Evolutionary conservation across 1,139 yeast species (phyloP).

Genomic region (Candida labiduridarum): DNA sequence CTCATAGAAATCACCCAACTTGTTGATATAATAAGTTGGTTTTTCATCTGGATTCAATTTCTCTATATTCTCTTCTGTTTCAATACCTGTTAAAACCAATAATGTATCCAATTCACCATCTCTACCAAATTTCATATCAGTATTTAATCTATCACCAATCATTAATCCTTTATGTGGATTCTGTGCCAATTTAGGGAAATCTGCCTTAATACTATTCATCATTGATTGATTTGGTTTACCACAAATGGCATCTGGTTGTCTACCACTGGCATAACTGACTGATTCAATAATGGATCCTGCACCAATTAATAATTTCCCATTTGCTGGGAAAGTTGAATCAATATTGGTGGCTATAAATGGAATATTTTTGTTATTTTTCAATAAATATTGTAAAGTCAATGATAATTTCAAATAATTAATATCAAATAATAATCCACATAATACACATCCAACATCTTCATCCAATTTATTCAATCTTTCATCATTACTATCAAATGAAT

Average conservation of each 20-base stretch:
- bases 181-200: constrained; percentile 33
- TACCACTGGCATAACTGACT: constrained; percentile 64
- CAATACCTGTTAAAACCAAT: constrained; percentile 89
- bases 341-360: constrained; percentile 93
- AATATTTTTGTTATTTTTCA: constrained; percentile 58
- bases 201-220: constrained; percentile 24
- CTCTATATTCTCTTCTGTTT: constrained; percentile 62
- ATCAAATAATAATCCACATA: constrained; percentile 80
- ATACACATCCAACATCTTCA: constrained; percentile 78
- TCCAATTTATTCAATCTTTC: constrained; percentile 53
- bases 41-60: constrained; percentile 41
- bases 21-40: constrained; percentile 73
- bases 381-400: constrained; percentile 76
- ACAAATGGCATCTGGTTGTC: constrained; percentile 32
- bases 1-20: constrained; percentile 76
- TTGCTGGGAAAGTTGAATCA: constrained; percentile 91
- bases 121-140: constrained; percentile 91
- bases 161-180: constrained; percentile 73
- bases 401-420: constrained; percentile 83
- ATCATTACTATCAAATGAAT: constrained; percentile 36
- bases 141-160: constrained; percentile 95
- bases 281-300: constrained; percentile 92
- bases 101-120: constrained; percentile 84
- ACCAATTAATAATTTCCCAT: constrained; percentile 85
- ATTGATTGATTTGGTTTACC: constrained; percentile 8